Percentiles rank a stretch among this genome's conserved stretches.
Evolutionary conservation across 2,329 filamentous ascomycete species (phyloP).

Genomic region (Sclerotinia minor): DNA sequence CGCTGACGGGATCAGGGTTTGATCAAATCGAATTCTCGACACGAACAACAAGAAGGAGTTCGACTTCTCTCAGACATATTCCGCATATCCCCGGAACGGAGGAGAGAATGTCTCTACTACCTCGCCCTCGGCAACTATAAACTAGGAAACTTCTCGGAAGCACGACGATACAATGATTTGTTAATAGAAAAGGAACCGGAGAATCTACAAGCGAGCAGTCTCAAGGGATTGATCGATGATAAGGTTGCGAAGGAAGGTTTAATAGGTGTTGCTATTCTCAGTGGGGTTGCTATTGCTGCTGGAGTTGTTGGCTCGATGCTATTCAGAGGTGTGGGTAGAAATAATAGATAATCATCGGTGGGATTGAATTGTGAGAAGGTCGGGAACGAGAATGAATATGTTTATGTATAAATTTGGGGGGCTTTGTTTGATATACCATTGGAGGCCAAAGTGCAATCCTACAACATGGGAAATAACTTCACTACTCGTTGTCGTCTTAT

Average conservation of each 20-base stretch:
- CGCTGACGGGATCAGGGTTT: slow-evolving; percentile 65
- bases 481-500: neutral
- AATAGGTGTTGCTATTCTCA: slow-evolving; percentile 91
- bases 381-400: neutral
- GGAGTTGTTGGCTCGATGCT: slow-evolving; percentile 90
- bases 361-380: neutral
- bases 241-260: slow-evolving; percentile 94
- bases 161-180: slow-evolving; percentile 89
- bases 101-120: slow-evolving; percentile 98
- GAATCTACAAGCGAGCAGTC: slow-evolving; percentile 86
- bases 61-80: slow-evolving; percentile 96
- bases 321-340: slow-evolving; percentile 71
- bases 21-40: slow-evolving; percentile 83
- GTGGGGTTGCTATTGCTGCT: slow-evolving; percentile 86
- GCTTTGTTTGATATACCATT: slow-evolving; percentile 36
- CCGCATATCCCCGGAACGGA: slow-evolving; percentile 85
- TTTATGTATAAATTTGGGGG: slow-evolving; percentile 24
- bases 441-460: slow-evolving; percentile 23
- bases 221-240: slow-evolving; percentile 88
- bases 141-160: slow-evolving; percentile 95
- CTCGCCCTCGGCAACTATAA: slow-evolving; percentile 97
- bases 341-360: slow-evolving; percentile 32
- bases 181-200: slow-evolving; percentile 86
- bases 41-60: slow-evolving; percentile 92
- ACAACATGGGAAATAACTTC: slow-evolving; percentile 1